Conservation (phyloP, 2,329 filamentous ascomycete species). For the Monilinia fructigena region DNA sequence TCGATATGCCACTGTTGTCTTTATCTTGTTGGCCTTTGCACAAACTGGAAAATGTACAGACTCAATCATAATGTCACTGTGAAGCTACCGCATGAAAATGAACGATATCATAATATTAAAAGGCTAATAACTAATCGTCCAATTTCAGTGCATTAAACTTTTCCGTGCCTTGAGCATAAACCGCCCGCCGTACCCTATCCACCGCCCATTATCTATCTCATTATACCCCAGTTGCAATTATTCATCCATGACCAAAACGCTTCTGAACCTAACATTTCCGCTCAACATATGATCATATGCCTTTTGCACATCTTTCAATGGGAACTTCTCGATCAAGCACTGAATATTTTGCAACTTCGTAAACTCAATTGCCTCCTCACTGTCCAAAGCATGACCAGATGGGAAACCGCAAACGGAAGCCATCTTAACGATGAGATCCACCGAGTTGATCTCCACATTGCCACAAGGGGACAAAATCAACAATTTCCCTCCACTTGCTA, state of each 20-base stretch:
- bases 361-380: conserved; percentile 66
- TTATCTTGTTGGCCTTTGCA: too few species aligned
- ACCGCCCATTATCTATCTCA: neutral
- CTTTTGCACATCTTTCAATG: conserved; percentile 48
- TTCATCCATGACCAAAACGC: conserved; percentile 34
- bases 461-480: conserved; percentile 57
- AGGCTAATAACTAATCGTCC: neutral
- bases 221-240: neutral
- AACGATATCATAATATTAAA: neutral
- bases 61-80: neutral
- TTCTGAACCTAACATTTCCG: conserved; percentile 36
- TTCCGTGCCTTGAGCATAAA: neutral
- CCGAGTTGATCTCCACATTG: conserved; percentile 46
- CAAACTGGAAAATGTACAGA: neutral
- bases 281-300: conserved; percentile 37
- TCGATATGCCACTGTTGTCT: too few species aligned
- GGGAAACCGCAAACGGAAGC: conserved; percentile 63
- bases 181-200: too few species aligned
- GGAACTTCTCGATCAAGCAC: conserved; percentile 65
- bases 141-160: neutral
- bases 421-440: conserved; percentile 49
- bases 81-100: neutral
- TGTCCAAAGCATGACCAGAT: conserved; percentile 61
- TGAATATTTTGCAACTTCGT: conserved; percentile 59
- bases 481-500: conserved; percentile 56